Percentiles rank a stretch among this genome's conserved stretches.
Evolutionary conservation across 495 filamentous ascomycete genomes (phyloP).

Genomic region (Neurospora terricola): DNA sequence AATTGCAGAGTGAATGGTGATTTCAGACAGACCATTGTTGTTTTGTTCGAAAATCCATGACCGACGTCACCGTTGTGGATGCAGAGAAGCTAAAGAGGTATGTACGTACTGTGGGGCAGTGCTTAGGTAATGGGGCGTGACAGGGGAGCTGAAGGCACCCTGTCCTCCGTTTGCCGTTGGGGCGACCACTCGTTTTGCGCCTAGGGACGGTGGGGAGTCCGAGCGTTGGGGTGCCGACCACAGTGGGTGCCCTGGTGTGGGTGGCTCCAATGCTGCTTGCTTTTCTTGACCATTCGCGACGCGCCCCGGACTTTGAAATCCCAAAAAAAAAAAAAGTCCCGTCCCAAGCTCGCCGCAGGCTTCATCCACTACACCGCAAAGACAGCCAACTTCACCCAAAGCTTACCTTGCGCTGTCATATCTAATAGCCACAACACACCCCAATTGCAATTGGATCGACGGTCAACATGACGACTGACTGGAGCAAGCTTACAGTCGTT

Average conservation of each 20-base stretch:
- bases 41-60: neutral
- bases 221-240: neutral
- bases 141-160: neutral
- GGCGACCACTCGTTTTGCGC: neutral
- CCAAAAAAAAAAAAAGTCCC: neutral
- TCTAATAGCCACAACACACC: neutral
- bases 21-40: neutral
- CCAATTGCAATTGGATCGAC: neutral
- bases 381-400: neutral
- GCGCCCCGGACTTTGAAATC: neutral
- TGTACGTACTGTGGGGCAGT: neutral
- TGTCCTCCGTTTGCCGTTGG: neutral
- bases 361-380: neutral
- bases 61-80: neutral
- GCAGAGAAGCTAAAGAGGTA: neutral
- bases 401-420: neutral
- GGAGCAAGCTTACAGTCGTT: slow-evolving; percentile 46
- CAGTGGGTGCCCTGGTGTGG: neutral
- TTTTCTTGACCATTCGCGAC: neutral
- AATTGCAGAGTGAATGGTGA: neutral
- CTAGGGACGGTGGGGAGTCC: neutral
- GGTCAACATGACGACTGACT: slow-evolving; percentile 42
- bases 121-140: neutral
- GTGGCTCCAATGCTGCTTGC: neutral
- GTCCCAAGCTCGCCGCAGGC: neutral